Base-by-base conservation (phyloP, 192 early-diverging fungal genomes). In the Podila epigama region DNA sequence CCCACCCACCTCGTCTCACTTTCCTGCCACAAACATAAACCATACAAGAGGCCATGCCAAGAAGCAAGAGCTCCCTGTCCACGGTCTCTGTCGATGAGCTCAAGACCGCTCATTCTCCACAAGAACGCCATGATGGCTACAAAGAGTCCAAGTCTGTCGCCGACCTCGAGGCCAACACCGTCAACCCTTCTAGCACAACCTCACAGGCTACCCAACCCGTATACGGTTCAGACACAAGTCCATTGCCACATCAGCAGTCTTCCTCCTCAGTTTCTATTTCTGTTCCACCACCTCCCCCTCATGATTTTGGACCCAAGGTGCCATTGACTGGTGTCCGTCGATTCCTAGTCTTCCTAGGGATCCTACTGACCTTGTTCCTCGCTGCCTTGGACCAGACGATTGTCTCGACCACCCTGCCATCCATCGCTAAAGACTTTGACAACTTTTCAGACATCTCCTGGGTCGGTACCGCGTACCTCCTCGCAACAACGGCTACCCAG, bases 381-480 rank as follows among this genome's bases (percentile, higher is more conserved):
- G 82, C 83, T 11, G 79, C 83, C 0, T 69, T 87, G 11, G 88
- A 89, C 67, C 84, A 81, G 58, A 88, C 89, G 1, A 89, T 90
- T 22, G 85, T 90, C 48, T 77, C 82, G n/a, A 87, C 83, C 0
- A 84, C 84, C 32, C 58, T 90, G 35, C 89, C 89, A 0, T 73
- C 64, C 1, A 87, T 90, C 34, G 72, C 84, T 35, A 75, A 81
- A 18, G 70, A 88, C 1, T 89, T 89, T 48, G 57, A 89, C 20
- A 82, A 88, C 4, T 79, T 87, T 35, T 70, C 80, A n/a, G 83
- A 87, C 52, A 84, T 91, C 25, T 83, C 91, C 3, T 96, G 94
- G 94, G 87, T 96, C 48, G 93, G 89, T 25, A 87, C 85, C 16
- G 84, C 85, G 16, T 93, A 90, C 36, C 69, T 92, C 40, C 75